These are phyloP conservation scores for Emergomyces orientalis DNA, from an alignment of 2,329 filamentous ascomycete genomes.

Conservation along the genomic window DNA sequence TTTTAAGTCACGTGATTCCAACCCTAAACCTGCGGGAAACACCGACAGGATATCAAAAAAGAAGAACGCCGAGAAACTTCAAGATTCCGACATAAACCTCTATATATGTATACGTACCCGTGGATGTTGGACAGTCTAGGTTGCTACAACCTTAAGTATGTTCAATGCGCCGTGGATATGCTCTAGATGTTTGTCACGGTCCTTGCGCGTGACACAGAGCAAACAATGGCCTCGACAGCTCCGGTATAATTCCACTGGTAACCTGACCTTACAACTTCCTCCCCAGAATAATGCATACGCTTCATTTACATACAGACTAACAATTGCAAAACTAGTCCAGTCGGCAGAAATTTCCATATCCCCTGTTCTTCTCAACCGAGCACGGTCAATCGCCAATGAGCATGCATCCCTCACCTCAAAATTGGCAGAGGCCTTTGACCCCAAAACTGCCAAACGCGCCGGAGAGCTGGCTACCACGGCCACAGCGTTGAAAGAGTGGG, in stretches of 20 bases:
- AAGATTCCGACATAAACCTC: not conserved
- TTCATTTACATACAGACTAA: not conserved
- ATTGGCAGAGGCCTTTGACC: conserved; percentile 48
- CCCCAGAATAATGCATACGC: not conserved
- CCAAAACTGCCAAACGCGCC: conserved; percentile 47
- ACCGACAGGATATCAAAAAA: too few relatives aligned
- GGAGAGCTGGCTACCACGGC: conserved; percentile 48
- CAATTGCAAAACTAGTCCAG: not conserved
- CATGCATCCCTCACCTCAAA: conserved; percentile 45
- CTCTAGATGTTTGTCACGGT: conserved; percentile 38
- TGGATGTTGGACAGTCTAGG: not conserved
- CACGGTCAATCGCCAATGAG: conserved; percentile 47
- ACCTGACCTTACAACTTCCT: not conserved
- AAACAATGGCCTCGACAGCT: conserved; percentile 18
- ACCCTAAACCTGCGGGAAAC: not conserved
- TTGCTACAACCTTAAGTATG: conserved; percentile 25
- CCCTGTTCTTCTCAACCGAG: conserved; percentile 46
- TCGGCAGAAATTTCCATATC: conserved; percentile 32
- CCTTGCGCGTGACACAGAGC: conserved; percentile 26
- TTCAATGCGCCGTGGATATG: conserved; percentile 37
- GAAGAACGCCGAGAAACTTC: too few relatives aligned
- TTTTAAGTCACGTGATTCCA: too few relatives aligned
- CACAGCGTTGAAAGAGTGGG: conserved; percentile 47
- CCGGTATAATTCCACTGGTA: conserved; percentile 25
- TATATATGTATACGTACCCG: too few relatives aligned